Percentiles rank a stretch among this genome's conserved stretches.
phyloP scores from a whole-genome alignment of 2,329 filamentous ascomycete species.

The Penicillium sp. region DNA sequence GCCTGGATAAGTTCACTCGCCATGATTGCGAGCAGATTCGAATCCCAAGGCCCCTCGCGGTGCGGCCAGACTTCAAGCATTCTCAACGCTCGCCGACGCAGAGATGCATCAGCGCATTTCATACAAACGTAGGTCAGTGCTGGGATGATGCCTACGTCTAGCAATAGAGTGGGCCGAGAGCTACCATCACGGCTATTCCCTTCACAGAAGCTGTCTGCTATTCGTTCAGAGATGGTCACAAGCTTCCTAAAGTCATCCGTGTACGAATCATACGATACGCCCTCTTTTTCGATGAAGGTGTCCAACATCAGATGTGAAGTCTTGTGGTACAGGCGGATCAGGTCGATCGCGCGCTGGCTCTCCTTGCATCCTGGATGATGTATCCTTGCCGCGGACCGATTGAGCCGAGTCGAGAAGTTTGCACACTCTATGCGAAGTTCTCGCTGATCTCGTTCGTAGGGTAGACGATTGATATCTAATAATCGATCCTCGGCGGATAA shows the following conservation, averaged over 20 bases:
- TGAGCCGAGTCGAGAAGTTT: background rate
- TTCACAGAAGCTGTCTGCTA: constrained; percentile 1
- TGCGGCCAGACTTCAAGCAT: constrained; percentile 26
- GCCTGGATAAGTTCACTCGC: constrained; percentile 22
- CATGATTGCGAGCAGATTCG: constrained; percentile 27
- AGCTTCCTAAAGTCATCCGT: constrained; percentile 10
- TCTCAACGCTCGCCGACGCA: constrained; percentile 26
- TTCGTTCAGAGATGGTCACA: background rate
- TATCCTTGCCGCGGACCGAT: background rate
- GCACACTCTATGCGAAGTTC: background rate
- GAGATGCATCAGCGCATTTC: constrained; percentile 24
- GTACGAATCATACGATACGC: constrained; percentile 8
- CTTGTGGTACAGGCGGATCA: constrained; percentile 16
- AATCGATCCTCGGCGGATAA: background rate
- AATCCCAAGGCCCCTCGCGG: constrained; percentile 34
- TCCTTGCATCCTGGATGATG: background rate
- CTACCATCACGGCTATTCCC: background rate
- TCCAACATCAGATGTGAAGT: constrained; percentile 12
- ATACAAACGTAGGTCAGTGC: constrained; percentile 30
- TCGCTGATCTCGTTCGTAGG: background rate
- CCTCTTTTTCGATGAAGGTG: constrained; percentile 12
- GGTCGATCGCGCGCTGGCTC: constrained; percentile 15
- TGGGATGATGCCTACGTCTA: constrained; percentile 30
- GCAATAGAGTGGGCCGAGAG: constrained; percentile 15
- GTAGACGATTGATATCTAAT: background rate